These are phyloP conservation scores for Kuraishia capsulata DNA, from an alignment of 805 yeast genomes.

Conservation along the genomic window DNA sequence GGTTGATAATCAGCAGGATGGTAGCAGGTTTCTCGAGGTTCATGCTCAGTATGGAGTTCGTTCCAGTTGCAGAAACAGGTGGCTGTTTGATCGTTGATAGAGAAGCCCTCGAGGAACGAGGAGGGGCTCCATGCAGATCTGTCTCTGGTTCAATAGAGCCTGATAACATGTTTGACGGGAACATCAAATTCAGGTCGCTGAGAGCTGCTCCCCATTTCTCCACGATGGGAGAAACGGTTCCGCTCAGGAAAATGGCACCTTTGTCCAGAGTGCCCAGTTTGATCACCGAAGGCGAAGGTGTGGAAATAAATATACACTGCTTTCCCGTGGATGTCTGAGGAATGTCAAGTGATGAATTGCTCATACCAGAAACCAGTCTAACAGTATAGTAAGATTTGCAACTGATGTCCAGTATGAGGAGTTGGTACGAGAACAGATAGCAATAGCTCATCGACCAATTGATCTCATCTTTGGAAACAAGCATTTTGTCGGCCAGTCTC, in stretches of 20 bases:
- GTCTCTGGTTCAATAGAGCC: slow-evolving; percentile 12
- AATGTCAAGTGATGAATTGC: background rate
- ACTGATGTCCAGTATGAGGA: slow-evolving; percentile 11
- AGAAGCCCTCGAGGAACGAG: background rate
- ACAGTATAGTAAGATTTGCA: slow-evolving; percentile 3
- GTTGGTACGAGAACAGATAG: slow-evolving; percentile 17
- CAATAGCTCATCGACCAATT: slow-evolving; percentile 12
- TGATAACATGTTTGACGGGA: slow-evolving; percentile 16
- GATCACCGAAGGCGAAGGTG: slow-evolving; percentile 1
- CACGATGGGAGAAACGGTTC: slow-evolving; percentile 4
- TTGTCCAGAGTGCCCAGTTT: background rate
- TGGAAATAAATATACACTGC: background rate
- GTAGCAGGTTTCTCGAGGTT: slow-evolving; percentile 13
- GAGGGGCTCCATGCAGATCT: slow-evolving; percentile 11
- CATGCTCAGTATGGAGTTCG: background rate
- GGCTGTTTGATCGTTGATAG: background rate
- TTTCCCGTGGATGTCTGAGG: background rate
- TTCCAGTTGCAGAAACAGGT: background rate
- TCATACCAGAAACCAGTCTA: background rate
- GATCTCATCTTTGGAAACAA: slow-evolving; percentile 2
- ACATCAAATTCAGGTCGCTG: slow-evolving; percentile 11
- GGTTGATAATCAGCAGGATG: slow-evolving; percentile 20
- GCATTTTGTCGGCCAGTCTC: slow-evolving; percentile 18
- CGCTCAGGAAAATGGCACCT: background rate
- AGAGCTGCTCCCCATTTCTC: slow-evolving; percentile 23